Percentiles rank a stretch among this genome's conserved stretches.
phyloP scores from a whole-genome alignment of 1,139 yeast species.

The Pichiaceae sp. region DNA sequence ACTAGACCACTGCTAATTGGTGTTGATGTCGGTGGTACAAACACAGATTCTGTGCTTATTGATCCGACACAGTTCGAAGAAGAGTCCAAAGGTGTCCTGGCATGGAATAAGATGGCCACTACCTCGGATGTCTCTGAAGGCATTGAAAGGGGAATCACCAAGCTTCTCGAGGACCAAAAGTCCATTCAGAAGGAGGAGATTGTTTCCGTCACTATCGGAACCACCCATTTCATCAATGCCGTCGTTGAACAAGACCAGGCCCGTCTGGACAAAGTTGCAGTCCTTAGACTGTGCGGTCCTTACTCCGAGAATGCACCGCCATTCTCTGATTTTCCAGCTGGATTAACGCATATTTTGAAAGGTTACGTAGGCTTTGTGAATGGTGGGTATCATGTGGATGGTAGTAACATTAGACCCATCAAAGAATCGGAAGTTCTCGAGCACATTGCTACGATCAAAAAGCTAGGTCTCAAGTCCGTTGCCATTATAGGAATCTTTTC shows the following conservation, averaged over 20 bases:
- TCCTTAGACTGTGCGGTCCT: conserved; percentile 26
- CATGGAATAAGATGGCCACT: conserved; percentile 35
- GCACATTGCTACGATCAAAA: conserved; percentile 19
- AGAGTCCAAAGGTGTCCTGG: conserved; percentile 26
- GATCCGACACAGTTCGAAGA: conserved; percentile 24
- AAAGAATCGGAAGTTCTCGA: conserved; percentile 18
- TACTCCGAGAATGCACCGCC: conserved; percentile 22
- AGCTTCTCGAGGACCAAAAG: conserved; percentile 20
- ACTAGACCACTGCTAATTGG: conserved; percentile 29
- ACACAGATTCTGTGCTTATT: conserved; percentile 37
- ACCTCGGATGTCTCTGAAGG: conserved; percentile 36
- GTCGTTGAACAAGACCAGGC: conserved; percentile 26
- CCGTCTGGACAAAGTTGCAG: conserved; percentile 24
- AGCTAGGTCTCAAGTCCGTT: conserved; percentile 18
- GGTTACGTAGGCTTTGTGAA: conserved; percentile 21
- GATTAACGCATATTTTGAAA: conserved; percentile 19
- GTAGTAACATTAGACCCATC: conserved; percentile 20
- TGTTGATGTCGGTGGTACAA: conserved; percentile 42
- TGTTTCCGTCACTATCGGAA: conserved; percentile 26
- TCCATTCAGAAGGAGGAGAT: conserved; percentile 17
- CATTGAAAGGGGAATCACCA: conserved; percentile 28
- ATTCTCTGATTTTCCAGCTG: conserved; percentile 25
- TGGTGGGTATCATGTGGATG: conserved; percentile 27
- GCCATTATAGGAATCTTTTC: conserved; percentile 26
- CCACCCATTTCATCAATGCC: conserved; percentile 29